Percentiles rank a stretch among this genome's conserved stretches.
phyloP scores from a whole-genome alignment of 305 asterid species.

The Fraxinus platypoda region DNA sequence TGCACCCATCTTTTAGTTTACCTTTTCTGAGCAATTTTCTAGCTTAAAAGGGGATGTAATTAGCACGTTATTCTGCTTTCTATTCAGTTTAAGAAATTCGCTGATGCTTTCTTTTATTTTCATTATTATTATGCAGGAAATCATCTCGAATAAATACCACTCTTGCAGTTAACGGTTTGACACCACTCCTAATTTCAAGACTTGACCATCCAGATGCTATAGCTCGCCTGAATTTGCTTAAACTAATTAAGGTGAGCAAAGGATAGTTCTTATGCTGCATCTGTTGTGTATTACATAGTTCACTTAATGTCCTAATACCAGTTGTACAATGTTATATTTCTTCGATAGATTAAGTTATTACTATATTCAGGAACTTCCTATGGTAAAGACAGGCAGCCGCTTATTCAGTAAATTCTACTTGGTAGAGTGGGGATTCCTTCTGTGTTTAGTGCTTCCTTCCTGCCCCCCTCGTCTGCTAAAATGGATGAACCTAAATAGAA shows the following conservation, averaged over 20 bases:
- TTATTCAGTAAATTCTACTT: not conserved
- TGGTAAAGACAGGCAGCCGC: not conserved
- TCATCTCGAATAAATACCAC: constrained; percentile 95
- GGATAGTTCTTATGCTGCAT: constrained; percentile 17
- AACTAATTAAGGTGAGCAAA: constrained; percentile 77
- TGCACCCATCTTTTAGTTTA: not conserved
- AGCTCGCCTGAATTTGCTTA: constrained; percentile 89
- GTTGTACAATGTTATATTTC: not conserved
- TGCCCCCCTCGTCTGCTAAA: constrained; percentile 3
- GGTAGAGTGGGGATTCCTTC: not conserved
- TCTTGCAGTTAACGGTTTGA: constrained; percentile 93
- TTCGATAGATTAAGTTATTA: not conserved
- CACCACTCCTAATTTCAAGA: constrained; percentile 85
- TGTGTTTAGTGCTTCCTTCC: not conserved
- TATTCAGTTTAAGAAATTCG: constrained; percentile 11
- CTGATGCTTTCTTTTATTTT: constrained; percentile 1
- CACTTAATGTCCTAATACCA: not conserved
- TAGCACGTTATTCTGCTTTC: constrained; percentile 12
- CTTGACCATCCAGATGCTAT: constrained; percentile 97
- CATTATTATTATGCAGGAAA: constrained; percentile 61
- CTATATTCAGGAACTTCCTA: not conserved
- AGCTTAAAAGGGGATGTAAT: constrained; percentile 7
- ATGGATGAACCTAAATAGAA: not conserved
- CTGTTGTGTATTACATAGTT: constrained; percentile 10
- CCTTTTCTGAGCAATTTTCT: not conserved